phyloP scores from a whole-genome alignment of 2,329 filamentous ascomycete species.

The Penicillium sp. region DNA sequence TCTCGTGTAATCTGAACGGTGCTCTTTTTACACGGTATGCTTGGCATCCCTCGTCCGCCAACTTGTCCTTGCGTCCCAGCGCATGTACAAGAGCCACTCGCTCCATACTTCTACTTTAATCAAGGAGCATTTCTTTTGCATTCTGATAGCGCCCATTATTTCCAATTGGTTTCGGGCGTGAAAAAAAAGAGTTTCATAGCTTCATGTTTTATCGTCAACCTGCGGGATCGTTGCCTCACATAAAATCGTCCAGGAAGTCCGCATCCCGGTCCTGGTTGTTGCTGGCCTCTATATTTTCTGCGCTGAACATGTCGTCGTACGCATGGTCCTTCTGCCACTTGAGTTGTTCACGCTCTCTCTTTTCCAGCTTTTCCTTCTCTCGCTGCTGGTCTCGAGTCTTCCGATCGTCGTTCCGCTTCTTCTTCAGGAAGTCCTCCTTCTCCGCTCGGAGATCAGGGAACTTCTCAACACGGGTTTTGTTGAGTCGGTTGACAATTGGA shows the following conservation, averaged over 20 bases:
- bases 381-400: slow-evolving; percentile 42
- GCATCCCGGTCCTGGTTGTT: slow-evolving; percentile 83
- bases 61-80: background rate
- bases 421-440: slow-evolving; percentile 71
- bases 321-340: slow-evolving; percentile 97
- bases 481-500: slow-evolving; percentile 90
- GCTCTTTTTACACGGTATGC: background rate
- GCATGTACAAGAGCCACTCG: background rate
- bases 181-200: slow-evolving; percentile 3
- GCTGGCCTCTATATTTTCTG: slow-evolving; percentile 71
- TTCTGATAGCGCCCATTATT: background rate
- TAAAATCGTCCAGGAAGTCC: slow-evolving; percentile 84
- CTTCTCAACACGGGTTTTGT: slow-evolving; percentile 91
- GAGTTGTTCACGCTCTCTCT: slow-evolving; percentile 78
- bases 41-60: background rate
- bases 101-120: background rate
- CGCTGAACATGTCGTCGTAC: slow-evolving; percentile 87
- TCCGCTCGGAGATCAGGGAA: slow-evolving; percentile 80
- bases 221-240: slow-evolving; percentile 53
- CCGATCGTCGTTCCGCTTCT: slow-evolving; percentile 67
- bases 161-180: background rate
- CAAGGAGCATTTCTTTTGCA: background rate
- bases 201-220: slow-evolving; percentile 9
- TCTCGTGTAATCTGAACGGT: background rate
- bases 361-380: slow-evolving; percentile 43